Evolutionary conservation across 2,329 filamentous ascomycete species (phyloP), one percentile per base, ranked within the genome.

Genomic region (Fusarium irregulare): DNA sequence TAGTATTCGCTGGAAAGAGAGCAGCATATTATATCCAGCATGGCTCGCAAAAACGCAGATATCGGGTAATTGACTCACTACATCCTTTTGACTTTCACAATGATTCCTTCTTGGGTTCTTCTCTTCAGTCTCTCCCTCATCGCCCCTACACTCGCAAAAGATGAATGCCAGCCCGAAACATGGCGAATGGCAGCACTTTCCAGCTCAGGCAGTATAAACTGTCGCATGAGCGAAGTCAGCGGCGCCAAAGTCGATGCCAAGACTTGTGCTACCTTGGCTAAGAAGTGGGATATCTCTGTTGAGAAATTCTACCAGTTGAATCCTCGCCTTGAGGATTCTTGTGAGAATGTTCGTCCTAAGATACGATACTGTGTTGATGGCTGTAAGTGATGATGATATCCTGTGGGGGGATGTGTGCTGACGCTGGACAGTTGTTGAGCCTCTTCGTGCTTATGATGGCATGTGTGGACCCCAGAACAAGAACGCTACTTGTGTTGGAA

Each of bases 401-500:
- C 7, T 25, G 25, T 25, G 21, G 21, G 21, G 21, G 21, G 21
- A 10, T 34, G 16, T 37, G 16, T 47, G 25, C 45, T 28, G 16
- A 49, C 10, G 21, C 2, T 18, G 7, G 7, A 1, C 2, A 62
- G 50, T 48, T 28, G 11, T 40, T 10, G 54, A 60, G 11, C 55
- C 40, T 16, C 14, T 58, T 42, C 47, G 45, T 18, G 46, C 64
- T 5, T 42, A 45, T 21, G 23, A 67, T 23, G 56, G 61, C 32
- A 27, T 21, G 11, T 67, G 60, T 14, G 64, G 55, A 13, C 64
- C 64, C 1, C 21, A 46, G 11, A 18, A 67, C 14, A 37, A n/a
- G 20, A 56, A 67, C 14, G 64, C 55, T 20, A 67, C 64, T 12
- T 67, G 64, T 21, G 44, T 60, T 2, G 64, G 64, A 5, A 67